Conservation (phyloP, 164 flowering plant species). For the Vitis cinerea region DNA sequence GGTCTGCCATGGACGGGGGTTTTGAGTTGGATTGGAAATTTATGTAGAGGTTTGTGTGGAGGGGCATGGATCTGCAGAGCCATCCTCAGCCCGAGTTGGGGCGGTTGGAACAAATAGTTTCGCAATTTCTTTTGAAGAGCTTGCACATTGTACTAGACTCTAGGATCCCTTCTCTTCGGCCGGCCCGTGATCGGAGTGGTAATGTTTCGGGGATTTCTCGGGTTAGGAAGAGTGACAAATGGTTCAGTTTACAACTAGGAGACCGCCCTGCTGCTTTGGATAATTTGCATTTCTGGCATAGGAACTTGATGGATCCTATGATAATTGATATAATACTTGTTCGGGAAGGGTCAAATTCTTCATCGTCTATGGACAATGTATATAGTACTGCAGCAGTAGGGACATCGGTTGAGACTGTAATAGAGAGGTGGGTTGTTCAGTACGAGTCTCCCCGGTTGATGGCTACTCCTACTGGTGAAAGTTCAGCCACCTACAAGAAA, state of each 20-base stretch:
- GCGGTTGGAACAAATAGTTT: constrained; percentile 66
- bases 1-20: neutral
- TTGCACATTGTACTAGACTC: constrained; percentile 75
- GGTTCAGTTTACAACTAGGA: constrained; percentile 77
- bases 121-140: constrained; percentile 68
- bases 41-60: neutral
- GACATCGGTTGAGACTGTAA: constrained; percentile 51
- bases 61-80: constrained; percentile 45
- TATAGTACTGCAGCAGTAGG: constrained; percentile 13
- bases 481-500: constrained; percentile 45
- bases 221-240: constrained; percentile 68
- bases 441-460: constrained; percentile 42
- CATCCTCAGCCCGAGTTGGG: constrained; percentile 50
- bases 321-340: constrained; percentile 75
- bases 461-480: constrained; percentile 39
- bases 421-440: constrained; percentile 90
- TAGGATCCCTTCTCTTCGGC: constrained; percentile 62
- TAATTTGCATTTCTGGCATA: constrained; percentile 67
- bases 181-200: constrained; percentile 28
- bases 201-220: constrained; percentile 33
- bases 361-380: constrained; percentile 24
- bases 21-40: neutral
- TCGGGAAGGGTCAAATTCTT: constrained; percentile 34
- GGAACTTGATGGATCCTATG: constrained; percentile 75
- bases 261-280: constrained; percentile 73